Percentiles rank a stretch among this genome's conserved stretches.
Conservation (phyloP, 129 eudicot genomes). For the Escallonia herrerae region DNA sequence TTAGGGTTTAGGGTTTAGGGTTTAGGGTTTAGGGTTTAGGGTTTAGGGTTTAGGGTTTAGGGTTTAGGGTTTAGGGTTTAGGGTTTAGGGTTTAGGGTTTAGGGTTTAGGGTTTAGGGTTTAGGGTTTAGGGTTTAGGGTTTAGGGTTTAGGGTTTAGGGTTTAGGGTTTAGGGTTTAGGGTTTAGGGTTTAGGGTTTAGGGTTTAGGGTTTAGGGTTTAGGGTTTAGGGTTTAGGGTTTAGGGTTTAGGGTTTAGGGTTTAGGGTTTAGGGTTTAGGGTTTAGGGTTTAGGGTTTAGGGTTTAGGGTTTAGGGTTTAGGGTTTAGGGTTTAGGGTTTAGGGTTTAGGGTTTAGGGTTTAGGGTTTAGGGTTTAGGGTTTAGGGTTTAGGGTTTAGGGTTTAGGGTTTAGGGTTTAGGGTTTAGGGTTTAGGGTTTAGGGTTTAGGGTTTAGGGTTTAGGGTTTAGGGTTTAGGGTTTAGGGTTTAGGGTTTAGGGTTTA, state of each 20-base stretch:
- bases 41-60: neutral
- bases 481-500: neutral
- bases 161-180: neutral
- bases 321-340: neutral
- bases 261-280: neutral
- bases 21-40: neutral
- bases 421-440: neutral
- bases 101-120: neutral
- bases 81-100: neutral
- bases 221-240: neutral
- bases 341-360: neutral
- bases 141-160: neutral
- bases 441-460: neutral
- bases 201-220: neutral
- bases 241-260: neutral
- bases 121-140: neutral
- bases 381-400: neutral
- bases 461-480: neutral
- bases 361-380: neutral
- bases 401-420: neutral
- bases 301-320: neutral
- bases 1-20: neutral
- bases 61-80: neutral
- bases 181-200: neutral
- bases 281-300: neutral